These are phyloP conservation scores for Xylaria cubensis DNA, from an alignment of 495 filamentous ascomycete species.

Conservation along the genomic window DNA sequence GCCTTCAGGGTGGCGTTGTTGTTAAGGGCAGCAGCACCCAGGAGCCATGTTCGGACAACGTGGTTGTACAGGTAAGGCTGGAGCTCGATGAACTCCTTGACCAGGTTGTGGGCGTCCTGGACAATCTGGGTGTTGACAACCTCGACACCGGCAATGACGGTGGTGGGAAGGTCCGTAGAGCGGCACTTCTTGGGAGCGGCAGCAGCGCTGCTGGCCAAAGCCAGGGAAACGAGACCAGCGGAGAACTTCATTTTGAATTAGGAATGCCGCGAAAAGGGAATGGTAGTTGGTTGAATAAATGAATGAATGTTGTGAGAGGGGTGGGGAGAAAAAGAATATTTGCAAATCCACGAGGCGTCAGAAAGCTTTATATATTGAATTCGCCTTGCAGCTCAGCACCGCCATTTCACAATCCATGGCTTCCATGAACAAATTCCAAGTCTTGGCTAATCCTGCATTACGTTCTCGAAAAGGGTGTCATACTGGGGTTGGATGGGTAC, in stretches of 20 bases:
- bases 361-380: conserved; percentile 20
- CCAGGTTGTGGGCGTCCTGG: conserved; percentile 46
- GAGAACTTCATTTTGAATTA: conserved; percentile 28
- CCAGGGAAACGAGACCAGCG: conserved; percentile 24
- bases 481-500: background rate
- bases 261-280: conserved; percentile 5
- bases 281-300: background rate
- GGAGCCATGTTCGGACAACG: conserved; percentile 48
- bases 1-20: conserved; percentile 33
- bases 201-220: conserved; percentile 19
- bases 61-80: conserved; percentile 45
- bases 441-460: conserved; percentile 9
- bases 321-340: conserved; percentile 4
- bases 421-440: background rate
- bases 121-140: conserved; percentile 49
- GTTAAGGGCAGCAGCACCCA: conserved; percentile 41
- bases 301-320: conserved; percentile 22
- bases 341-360: background rate
- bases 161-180: conserved; percentile 17
- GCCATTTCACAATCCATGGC: background rate
- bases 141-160: conserved; percentile 38
- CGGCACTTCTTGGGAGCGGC: conserved; percentile 21
- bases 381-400: conserved; percentile 17
- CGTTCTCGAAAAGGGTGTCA: background rate
- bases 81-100: conserved; percentile 35